phyloP scores from a whole-genome alignment of 371 early-diverging fungal species.

The Rhizopus delemar region DNA sequence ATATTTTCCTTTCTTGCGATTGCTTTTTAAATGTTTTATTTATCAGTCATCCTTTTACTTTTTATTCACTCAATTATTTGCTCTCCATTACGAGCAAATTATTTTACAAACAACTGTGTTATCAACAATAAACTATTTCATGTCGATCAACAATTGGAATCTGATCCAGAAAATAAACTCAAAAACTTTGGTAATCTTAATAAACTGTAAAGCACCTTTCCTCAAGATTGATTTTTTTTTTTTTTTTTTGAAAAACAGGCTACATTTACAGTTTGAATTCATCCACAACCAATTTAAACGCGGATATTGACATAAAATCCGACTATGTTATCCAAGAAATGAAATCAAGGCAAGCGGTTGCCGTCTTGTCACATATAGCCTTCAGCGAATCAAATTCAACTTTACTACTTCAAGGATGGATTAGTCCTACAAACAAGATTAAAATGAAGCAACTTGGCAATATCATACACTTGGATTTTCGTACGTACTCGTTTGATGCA shows the following conservation, averaged over 20 bases:
- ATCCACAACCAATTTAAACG: background rate
- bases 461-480: background rate
- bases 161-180: background rate
- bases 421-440: conserved; percentile 1
- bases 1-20: no score
- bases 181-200: background rate
- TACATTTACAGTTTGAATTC: background rate
- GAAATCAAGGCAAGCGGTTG: background rate
- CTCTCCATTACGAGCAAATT: background rate
- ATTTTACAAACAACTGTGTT: background rate
- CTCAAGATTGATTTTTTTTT: background rate
- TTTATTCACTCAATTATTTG: background rate
- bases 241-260: background rate
- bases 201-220: background rate
- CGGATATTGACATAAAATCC: background rate
- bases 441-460: background rate
- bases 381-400: background rate
- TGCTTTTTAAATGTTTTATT: no score
- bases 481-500: background rate
- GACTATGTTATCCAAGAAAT: background rate
- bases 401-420: background rate
- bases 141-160: background rate
- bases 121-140: conserved; percentile 1
- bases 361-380: background rate
- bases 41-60: background rate